Evolutionary conservation across 441 rosid genomes (phyloP).

Genomic region (Bocquillonia castaneifolia): DNA sequence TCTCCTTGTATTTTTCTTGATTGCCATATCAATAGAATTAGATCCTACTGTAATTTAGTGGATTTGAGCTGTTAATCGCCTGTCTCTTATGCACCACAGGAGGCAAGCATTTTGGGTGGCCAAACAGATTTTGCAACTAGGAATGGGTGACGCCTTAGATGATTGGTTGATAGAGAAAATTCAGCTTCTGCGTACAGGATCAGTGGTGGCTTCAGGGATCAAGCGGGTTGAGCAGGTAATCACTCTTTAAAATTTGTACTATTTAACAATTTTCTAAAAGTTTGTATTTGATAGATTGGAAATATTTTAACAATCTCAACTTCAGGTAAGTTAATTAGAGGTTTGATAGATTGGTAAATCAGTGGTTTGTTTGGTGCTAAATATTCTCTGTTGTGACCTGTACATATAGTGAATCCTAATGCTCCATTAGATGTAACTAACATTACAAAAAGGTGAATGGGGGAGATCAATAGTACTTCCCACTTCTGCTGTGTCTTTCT

Average conservation of each 20-base stretch:
- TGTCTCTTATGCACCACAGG: conserved; percentile 39
- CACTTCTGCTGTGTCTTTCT: not conserved
- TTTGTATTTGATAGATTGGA: not conserved
- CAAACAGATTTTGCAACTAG: conserved; percentile 92
- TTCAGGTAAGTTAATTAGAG: not conserved
- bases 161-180: conserved; percentile 98
- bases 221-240: conserved; percentile 86
- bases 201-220: conserved; percentile 88
- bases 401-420: not conserved
- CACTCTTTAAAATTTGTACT: conserved; percentile 1
- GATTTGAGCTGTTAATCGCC: conserved; percentile 6
- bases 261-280: not conserved
- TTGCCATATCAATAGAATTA: not conserved
- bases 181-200: conserved; percentile 73
- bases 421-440: not conserved
- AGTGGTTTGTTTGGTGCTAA: not conserved
- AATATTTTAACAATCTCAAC: not conserved
- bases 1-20: not conserved
- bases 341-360: not conserved
- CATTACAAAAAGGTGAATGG: not conserved
- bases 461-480: not conserved
- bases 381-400: not conserved
- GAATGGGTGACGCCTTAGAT: conserved; percentile 99
- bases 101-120: conserved; percentile 98
- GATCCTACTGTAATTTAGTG: conserved; percentile 9